These are phyloP conservation scores for Fragilaria radians DNA, from an alignment of 108 stramenopile genomes.

Conservation along the genomic window DNA sequence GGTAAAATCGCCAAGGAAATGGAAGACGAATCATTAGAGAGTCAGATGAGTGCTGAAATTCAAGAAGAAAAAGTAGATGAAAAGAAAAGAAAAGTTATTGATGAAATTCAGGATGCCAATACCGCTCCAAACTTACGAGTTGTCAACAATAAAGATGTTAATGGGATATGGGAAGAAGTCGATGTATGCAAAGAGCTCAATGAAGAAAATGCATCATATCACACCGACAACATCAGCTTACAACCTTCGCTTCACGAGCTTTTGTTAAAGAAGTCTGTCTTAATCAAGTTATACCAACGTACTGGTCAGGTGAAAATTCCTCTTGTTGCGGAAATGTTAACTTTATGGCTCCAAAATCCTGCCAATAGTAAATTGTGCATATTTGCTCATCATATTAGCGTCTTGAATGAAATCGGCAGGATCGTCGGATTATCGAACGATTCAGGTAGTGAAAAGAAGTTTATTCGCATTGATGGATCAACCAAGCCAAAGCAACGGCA, in stretches of 20 bases:
- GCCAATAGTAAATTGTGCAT: constrained; percentile 89
- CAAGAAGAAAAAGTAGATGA: neutral
- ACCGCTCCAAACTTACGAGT: neutral
- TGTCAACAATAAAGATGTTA: neutral
- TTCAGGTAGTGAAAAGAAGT: constrained; percentile 26
- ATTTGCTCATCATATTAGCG: constrained; percentile 93
- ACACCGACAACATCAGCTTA: constrained; percentile 7
- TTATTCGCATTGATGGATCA: constrained; percentile 93
- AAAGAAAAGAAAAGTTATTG: neutral
- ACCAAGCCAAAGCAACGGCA: constrained; percentile 85
- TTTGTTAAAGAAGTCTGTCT: constrained; percentile 42
- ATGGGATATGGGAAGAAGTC: neutral
- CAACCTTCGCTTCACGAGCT: neutral
- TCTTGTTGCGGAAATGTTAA: constrained; percentile 53
- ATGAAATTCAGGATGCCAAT: neutral
- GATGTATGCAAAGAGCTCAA: neutral
- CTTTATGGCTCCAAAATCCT: constrained; percentile 63
- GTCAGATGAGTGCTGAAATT: neutral
- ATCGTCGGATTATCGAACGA: constrained; percentile 42
- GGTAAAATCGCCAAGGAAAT: constrained; percentile 44
- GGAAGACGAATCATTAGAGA: neutral
- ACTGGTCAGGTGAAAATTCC: constrained; percentile 84
- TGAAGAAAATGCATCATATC: neutral
- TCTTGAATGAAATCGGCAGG: constrained; percentile 73
- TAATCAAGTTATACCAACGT: constrained; percentile 77